Base-by-base conservation (phyloP, 208 protist genomes). In the Crithidia bombi region DNA sequence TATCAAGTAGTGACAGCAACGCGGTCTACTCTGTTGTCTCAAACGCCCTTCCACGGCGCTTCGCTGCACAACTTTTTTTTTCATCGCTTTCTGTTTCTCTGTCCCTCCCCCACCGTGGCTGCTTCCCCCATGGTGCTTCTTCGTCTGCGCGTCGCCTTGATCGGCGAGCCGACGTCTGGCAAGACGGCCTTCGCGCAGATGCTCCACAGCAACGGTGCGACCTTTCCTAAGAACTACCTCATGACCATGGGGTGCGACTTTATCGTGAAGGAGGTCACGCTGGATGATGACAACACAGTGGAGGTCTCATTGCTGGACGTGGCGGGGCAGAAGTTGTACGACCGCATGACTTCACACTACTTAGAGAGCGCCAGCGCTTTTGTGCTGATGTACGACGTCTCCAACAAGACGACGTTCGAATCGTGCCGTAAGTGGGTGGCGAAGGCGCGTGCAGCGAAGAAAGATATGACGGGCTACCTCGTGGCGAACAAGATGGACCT, bases 201-300 rank as follows among this genome's bases (percentile, higher is more conserved):
- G 89, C 66, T 92, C 9, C 90, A 94, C 73, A 96, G 88, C 77
- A 92, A 94, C 62, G 91, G 93, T 35, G 71, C 83, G 10, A 80
- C 79, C 0, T 97, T 96, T 65, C 92, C 93, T 0, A 92, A 92
- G 56, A 94, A 97, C 61, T 97, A 97, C 70, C 33, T 95, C n/a
- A 96, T 97, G 93, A 97, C 93, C 5, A 86, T 90, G 77, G 93
- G 93, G 6, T 94, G 92, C 66, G 93, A 97, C 49, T 92, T 97
- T 79, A 78, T 90, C 23, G 86, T 96, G 23, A 97, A 96, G 77
- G 91, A 97, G 63, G 52, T 96, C 15, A 41, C 50, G 11, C 23
- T 96, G 28, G 85, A 92, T 54, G 82, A 96, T n/a, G 81, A 93
- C 11, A 85, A 85, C 64, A 89, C 77, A 7, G 92, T 96, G 10